These are phyloP conservation scores for Candida maltosa DNA, from an alignment of 805 yeast species.

Conservation along the genomic window DNA sequence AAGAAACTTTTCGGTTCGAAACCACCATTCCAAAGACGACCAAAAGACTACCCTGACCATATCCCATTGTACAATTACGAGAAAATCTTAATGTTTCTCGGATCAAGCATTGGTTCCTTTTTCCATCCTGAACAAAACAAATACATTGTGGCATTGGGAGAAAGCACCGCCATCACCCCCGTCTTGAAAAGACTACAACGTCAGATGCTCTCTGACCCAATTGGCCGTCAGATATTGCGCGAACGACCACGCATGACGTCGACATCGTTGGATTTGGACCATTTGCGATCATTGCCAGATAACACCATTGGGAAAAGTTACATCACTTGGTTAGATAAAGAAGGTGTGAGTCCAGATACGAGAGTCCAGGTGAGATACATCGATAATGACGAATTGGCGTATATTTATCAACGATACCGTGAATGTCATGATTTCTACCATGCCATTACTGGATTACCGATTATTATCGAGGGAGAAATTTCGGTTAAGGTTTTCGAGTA, in stretches of 20 bases:
- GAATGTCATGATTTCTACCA: constrained; percentile 98
- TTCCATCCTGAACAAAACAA: constrained; percentile 74
- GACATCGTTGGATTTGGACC: constrained; percentile 59
- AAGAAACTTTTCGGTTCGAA: constrained; percentile 16
- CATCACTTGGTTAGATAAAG: constrained; percentile 75
- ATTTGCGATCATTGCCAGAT: constrained; percentile 56
- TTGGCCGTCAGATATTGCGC: constrained; percentile 73
- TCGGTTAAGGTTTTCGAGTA: constrained; percentile 91
- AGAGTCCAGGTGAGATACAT: constrained; percentile 84
- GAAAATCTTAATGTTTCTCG: constrained; percentile 56
- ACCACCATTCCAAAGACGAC: constrained; percentile 34
- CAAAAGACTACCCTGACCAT: constrained; percentile 67
- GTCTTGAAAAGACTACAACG: constrained; percentile 61
- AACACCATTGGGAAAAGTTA: constrained; percentile 80
- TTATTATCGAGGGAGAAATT: constrained; percentile 93
- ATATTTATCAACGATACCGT: constrained; percentile 88
- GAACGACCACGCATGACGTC: constrained; percentile 85
- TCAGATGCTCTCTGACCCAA: constrained; percentile 70
- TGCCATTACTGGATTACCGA: constrained; percentile 85
- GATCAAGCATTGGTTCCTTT: constrained; percentile 77
- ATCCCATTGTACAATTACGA: constrained; percentile 70
- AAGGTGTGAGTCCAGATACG: constrained; percentile 92
- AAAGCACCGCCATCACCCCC: constrained; percentile 75
- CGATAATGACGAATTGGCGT: constrained; percentile 87
- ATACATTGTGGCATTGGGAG: constrained; percentile 82